phyloP scores from a whole-genome alignment of 148 eudicot genomes.

The Pharnaceum exiguum region DNA sequence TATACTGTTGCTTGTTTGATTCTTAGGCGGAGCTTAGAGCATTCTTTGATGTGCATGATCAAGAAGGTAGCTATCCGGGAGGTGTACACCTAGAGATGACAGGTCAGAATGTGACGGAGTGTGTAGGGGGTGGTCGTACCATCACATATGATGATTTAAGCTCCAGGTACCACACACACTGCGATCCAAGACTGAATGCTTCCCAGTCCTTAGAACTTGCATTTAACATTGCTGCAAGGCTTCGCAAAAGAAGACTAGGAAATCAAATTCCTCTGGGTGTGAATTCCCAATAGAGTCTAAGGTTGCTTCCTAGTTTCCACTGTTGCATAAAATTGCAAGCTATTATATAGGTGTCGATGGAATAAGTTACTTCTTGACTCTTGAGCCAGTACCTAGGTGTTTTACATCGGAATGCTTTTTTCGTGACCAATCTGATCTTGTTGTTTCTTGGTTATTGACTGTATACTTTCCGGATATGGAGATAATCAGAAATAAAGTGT shows the following conservation, averaged over 20 bases:
- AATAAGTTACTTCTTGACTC: no score
- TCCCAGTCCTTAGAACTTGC: constrained; percentile 81
- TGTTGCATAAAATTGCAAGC: no score
- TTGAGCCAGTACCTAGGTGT: no score
- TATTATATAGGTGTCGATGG: no score
- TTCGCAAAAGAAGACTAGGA: constrained; percentile 59
- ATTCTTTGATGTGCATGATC: constrained; percentile 79
- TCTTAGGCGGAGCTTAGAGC: constrained; percentile 62
- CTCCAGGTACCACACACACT: constrained; percentile 79
- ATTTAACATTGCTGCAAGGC: constrained; percentile 68
- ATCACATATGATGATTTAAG: constrained; percentile 72
- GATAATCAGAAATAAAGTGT: no score
- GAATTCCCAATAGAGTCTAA: neutral
- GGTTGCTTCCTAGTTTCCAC: neutral
- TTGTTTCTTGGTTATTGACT: no score
- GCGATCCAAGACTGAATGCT: constrained; percentile 81
- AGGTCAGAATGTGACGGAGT: constrained; percentile 77
- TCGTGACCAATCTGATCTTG: no score
- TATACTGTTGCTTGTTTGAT: constrained; percentile 2
- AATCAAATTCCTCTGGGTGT: constrained; percentile 20
- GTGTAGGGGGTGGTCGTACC: constrained; percentile 73
- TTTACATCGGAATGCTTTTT: no score
- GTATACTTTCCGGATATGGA: no score
- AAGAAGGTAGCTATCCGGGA: constrained; percentile 88
- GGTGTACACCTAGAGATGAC: constrained; percentile 88